Percentiles rank a stretch among this genome's conserved stretches.
Conservation (phyloP, 2,329 filamentous ascomycete species). For the Ramichloridium luteum region DNA sequence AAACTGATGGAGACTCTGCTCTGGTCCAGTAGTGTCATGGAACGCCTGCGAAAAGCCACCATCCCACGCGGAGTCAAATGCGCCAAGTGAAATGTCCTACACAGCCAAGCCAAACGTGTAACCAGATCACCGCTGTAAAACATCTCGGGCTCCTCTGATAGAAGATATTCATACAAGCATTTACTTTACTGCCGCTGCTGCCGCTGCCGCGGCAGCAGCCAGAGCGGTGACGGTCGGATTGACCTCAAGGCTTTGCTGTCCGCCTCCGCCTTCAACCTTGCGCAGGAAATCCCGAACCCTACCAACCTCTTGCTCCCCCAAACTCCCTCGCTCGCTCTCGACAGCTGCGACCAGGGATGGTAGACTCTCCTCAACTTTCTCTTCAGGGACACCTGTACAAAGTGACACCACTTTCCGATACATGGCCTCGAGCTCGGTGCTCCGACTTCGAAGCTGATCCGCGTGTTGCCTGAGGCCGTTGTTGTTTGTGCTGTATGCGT, state of each 20-base stretch:
- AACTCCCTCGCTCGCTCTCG: constrained; percentile 56
- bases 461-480: constrained; percentile 55
- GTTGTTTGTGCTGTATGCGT: constrained; percentile 59
- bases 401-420: constrained; percentile 80
- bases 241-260: constrained; percentile 3
- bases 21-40: no score
- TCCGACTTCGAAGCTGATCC: constrained; percentile 60
- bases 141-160: no score
- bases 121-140: no score
- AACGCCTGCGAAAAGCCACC: no score
- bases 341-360: constrained; percentile 74
- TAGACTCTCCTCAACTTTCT: constrained; percentile 67
- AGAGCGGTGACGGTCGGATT: constrained; percentile 6
- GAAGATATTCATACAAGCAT: no score
- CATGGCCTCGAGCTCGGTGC: constrained; percentile 72
- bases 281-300: constrained; percentile 68
- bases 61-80: no score
- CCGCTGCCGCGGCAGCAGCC: constrained; percentile 7
- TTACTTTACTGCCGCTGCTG: constrained; percentile 9
- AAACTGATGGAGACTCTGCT: no score
- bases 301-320: constrained; percentile 46
- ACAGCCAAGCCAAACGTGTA: no score
- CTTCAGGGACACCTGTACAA: constrained; percentile 69
- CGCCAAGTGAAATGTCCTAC: no score
- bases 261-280: constrained; percentile 51